Conservation (phyloP, 805 yeast genomes). For the Hanseniaspora mollemarum region DNA sequence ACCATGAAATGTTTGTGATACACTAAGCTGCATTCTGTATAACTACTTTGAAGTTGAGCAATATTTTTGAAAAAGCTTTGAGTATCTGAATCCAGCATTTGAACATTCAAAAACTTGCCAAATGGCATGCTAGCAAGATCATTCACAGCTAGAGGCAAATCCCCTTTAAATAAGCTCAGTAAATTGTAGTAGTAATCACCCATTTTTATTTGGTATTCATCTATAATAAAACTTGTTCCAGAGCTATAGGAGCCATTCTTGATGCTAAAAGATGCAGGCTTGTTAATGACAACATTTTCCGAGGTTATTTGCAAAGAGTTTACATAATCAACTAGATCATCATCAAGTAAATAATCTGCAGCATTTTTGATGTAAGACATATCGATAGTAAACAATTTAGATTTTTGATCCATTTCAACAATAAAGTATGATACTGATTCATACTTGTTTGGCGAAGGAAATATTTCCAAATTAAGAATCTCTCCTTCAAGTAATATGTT, state of each 20-base stretch:
- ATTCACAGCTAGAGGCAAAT: not conserved
- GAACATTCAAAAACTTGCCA: not conserved
- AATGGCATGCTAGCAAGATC: not conserved
- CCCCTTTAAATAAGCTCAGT: conserved; percentile 3
- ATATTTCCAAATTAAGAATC: conserved; percentile 5
- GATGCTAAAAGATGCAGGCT: not conserved
- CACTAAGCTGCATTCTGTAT: not conserved
- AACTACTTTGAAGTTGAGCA: not conserved
- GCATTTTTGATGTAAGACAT: conserved; percentile 6
- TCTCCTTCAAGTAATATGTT: not conserved
- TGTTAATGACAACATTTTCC: not conserved
- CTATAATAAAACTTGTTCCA: not conserved
- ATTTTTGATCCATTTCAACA: not conserved
- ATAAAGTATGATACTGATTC: not conserved
- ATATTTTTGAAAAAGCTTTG: not conserved
- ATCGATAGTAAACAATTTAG: conserved; percentile 1
- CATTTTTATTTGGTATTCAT: conserved; percentile 2
- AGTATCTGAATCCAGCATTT: not conserved
- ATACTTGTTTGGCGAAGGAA: not conserved
- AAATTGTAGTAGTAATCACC: conserved; percentile 8
- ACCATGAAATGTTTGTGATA: not conserved
- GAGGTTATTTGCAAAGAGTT: not conserved
- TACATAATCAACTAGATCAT: not conserved
- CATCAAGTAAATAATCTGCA: not conserved
- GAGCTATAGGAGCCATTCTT: not conserved